phyloP scores from a whole-genome alignment of 1,139 yeast species.

The Geotrichum citri-aurantii region DNA sequence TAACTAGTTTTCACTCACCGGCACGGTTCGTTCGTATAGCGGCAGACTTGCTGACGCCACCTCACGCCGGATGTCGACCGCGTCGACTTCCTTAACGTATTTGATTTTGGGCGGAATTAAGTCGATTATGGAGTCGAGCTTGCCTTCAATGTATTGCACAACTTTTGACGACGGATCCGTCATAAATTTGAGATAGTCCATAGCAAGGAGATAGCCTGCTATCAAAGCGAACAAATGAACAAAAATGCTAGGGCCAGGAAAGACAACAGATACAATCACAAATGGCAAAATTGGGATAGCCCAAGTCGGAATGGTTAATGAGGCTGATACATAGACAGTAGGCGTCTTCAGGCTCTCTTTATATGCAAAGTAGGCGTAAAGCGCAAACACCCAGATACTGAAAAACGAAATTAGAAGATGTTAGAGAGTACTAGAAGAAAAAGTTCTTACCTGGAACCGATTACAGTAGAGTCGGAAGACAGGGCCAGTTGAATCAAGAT shows the following conservation, averaged over 20 bases:
- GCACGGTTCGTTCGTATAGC: neutral
- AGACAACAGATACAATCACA: slow-evolving; percentile 44
- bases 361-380: slow-evolving; percentile 58
- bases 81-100: slow-evolving; percentile 54
- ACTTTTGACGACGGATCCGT: slow-evolving; percentile 61
- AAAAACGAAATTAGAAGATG: neutral
- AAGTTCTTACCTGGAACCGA: slow-evolving; percentile 13
- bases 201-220: slow-evolving; percentile 52
- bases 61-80: slow-evolving; percentile 39
- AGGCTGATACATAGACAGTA: slow-evolving; percentile 30
- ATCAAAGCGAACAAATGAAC: slow-evolving; percentile 59
- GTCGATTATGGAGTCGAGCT: slow-evolving; percentile 46
- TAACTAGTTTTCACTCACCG: neutral
- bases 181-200: slow-evolving; percentile 50
- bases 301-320: slow-evolving; percentile 51
- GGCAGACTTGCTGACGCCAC: slow-evolving; percentile 4
- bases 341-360: slow-evolving; percentile 54
- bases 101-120: slow-evolving; percentile 50
- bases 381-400: slow-evolving; percentile 73
- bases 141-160: slow-evolving; percentile 60
- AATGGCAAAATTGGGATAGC: slow-evolving; percentile 54
- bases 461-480: slow-evolving; percentile 49
- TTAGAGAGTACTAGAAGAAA: neutral
- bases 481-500: slow-evolving; percentile 48
- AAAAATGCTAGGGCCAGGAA: slow-evolving; percentile 60